These are phyloP conservation scores for Acanthochlamys bracteata DNA, from an alignment of 106 monocot species.

Conservation along the genomic window DNA sequence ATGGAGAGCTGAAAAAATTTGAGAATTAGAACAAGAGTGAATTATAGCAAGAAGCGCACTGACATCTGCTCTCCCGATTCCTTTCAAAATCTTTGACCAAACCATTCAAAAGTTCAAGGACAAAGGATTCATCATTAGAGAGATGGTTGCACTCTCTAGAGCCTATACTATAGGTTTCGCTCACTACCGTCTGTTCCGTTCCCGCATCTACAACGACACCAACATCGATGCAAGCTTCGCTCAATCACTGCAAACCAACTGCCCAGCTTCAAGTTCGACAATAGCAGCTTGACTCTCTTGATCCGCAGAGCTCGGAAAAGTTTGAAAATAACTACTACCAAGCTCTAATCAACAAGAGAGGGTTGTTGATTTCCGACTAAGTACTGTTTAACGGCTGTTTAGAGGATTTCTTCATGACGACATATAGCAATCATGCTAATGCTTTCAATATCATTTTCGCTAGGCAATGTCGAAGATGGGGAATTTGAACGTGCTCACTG, in stretches of 20 bases:
- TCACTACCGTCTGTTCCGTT: constrained; percentile 9
- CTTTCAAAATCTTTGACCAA: background rate
- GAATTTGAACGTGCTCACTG: constrained; percentile 19
- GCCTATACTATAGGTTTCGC: constrained; percentile 30
- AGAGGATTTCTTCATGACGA: constrained; percentile 15
- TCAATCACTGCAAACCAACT: background rate
- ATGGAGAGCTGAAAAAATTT: too few species aligned
- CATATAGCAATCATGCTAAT: constrained; percentile 10
- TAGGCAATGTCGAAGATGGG: constrained; percentile 28
- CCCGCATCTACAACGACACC: constrained; percentile 30
- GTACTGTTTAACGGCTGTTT: constrained; percentile 22
- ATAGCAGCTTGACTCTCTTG: constrained; percentile 13
- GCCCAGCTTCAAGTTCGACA: constrained; percentile 8
- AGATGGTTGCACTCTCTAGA: constrained; percentile 20
- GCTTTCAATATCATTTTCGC: constrained; percentile 27
- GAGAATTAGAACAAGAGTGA: too few species aligned
- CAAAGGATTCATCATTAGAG: constrained; percentile 11
- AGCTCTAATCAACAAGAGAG: constrained; percentile 14
- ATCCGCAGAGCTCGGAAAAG: constrained; percentile 5
- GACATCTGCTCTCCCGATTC: constrained; percentile 10
- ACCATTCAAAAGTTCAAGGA: constrained; percentile 19
- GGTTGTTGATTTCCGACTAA: constrained; percentile 32
- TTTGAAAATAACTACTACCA: constrained; percentile 27
- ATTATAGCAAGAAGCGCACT: constrained; percentile 7
- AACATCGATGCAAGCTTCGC: constrained; percentile 18